Base-by-base conservation (phyloP, 2,329 filamentous ascomycete species). In the Ascochyta koolunga region DNA sequence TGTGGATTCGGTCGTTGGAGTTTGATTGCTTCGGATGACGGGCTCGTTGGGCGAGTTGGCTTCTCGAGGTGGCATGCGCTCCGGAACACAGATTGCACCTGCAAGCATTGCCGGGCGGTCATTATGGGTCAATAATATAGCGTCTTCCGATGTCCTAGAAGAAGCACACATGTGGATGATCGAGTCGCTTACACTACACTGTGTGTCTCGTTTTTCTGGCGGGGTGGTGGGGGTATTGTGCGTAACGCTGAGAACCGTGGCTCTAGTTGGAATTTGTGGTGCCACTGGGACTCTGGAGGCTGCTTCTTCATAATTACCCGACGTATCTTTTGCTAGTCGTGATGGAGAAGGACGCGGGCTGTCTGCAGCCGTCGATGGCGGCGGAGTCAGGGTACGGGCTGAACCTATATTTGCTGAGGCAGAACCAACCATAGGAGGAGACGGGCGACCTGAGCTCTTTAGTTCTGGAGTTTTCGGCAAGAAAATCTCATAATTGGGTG, bases 401-500 rank as follows among this genome's bases (percentile, higher is more conserved):
- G 45, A 37, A 15, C 29, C 43, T 19, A 49, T 39, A 18, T 37
- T 56, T n/a, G 50, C 39, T 19, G 40, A 48, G 11, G 44, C 13
- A 15, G 48, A 47, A 9, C 45, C 54, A 16, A 44, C 45, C 18
- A 58, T 24, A 18, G 45, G 40, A 21, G 50, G 62, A 3, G 53
- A 42, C 5, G 52, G 33, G 10, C 45, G 39, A 2, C 15, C 41
- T 13, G 55, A 56, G 16, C 58, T 52, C 18, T 59, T 65, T 13
- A 66, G 45, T 21, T 64, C 64, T 38, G 65, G 59, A 5, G 59
- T 63, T 7, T 45, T 47, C 5, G 62, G 46, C 11, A 59, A 19
- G 35, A 65, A 69, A 4, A 57, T 57, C 9, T 62, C 39, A 9
- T 51, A 63, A 21, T 56, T 55, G 31, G 69, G 65, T 11, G 68